A percentile compares a stretch with the other conserved stretches of the same genome.
Evolutionary conservation across 257 asterid genomes (phyloP).

Genomic region (Fraxinus pennsylvanica): DNA sequence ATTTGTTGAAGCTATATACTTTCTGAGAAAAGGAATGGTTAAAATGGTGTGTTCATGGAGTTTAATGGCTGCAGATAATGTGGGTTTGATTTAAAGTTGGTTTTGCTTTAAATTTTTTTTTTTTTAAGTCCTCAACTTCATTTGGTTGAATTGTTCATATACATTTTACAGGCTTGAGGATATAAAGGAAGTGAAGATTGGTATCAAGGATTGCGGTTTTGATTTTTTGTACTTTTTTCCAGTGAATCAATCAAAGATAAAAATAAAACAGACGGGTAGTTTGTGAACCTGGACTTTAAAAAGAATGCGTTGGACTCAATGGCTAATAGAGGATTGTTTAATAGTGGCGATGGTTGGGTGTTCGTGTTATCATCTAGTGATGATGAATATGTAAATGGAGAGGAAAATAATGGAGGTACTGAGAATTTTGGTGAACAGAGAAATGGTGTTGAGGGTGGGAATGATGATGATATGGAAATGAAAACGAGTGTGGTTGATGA

Average conservation of each 20-base stretch:
- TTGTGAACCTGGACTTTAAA: slow-evolving; percentile 26
- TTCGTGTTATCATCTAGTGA: slow-evolving; percentile 20
- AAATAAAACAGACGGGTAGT: slow-evolving; percentile 37
- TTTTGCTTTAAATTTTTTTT: slow-evolving; percentile 56
- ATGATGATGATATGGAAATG: slow-evolving; percentile 12
- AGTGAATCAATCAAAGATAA: slow-evolving; percentile 27
- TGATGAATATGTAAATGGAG: slow-evolving; percentile 21
- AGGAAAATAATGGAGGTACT: slow-evolving; percentile 11
- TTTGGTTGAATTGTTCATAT: slow-evolving; percentile 39
- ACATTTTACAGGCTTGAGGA: slow-evolving; percentile 32
- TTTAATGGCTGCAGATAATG: slow-evolving; percentile 44
- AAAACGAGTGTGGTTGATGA: slow-evolving; percentile 22
- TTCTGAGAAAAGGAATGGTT: slow-evolving; percentile 53
- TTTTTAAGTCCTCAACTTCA: slow-evolving; percentile 28
- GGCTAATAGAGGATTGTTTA: slow-evolving; percentile 12
- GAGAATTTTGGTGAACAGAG: slow-evolving; percentile 27
- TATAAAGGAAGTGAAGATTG: slow-evolving; percentile 17
- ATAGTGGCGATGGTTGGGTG: slow-evolving; percentile 27
- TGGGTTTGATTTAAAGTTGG: slow-evolving; percentile 41
- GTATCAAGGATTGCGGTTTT: not conserved
- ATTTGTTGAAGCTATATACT: slow-evolving; percentile 45
- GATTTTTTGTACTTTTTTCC: slow-evolving; percentile 28
- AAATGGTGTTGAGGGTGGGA: slow-evolving; percentile 20
- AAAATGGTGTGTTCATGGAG: slow-evolving; percentile 39
- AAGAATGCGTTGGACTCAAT: slow-evolving; percentile 27